Percentiles rank a stretch among this genome's conserved stretches.
These are phyloP conservation scores for Alloteropsis semialata DNA, from an alignment of 176 grass and related monocot species.

Conservation along the genomic window DNA sequence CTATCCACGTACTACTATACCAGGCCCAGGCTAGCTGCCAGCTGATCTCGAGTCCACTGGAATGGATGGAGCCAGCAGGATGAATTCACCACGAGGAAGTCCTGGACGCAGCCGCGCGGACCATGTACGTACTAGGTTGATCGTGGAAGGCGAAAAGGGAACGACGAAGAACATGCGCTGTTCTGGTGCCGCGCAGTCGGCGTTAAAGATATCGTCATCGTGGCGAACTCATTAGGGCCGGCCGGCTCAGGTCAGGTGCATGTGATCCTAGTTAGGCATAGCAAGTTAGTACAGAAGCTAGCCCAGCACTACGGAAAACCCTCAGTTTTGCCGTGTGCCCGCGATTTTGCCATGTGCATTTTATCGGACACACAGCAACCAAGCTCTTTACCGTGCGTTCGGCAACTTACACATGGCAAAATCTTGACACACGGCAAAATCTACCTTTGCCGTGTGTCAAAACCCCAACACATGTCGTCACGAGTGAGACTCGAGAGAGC, in stretches of 20 bases:
- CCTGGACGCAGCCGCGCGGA: not conserved
- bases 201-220: not conserved
- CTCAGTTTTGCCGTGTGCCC: too few relatives aligned
- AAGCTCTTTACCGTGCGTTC: too few relatives aligned
- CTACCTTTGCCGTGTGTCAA: too few relatives aligned
- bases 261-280: not conserved
- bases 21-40: too few relatives aligned
- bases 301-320: too few relatives aligned
- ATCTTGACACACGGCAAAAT: too few relatives aligned
- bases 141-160: not conserved
- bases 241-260: not conserved
- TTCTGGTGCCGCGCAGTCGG: not conserved
- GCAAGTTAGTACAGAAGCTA: too few relatives aligned
- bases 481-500: not conserved
- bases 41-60: too few relatives aligned
- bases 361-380: too few relatives aligned
- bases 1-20: too few relatives aligned
- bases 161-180: not conserved
- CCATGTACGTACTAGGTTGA: not conserved
- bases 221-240: not conserved
- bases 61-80: not conserved
- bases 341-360: too few relatives aligned
- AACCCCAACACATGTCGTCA: not conserved
- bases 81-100: not conserved
- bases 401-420: too few relatives aligned